A percentile compares a stretch with the other conserved stretches of the same genome.
phyloP scores from a whole-genome alignment of 768 basidiomycete species.

The Omphalotus guepiniiformis region DNA sequence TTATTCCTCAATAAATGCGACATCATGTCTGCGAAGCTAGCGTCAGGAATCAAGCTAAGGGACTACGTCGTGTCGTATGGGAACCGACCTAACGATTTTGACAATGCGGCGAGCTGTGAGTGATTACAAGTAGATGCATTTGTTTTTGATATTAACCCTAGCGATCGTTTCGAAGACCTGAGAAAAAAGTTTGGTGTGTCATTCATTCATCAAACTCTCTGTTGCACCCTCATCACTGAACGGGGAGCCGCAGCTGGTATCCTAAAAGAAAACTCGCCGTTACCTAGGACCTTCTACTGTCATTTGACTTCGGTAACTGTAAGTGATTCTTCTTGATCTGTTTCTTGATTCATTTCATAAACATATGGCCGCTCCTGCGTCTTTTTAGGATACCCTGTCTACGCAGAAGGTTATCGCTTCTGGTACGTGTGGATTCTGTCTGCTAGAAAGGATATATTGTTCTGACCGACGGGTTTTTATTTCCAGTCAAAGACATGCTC shows the following conservation, averaged over 20 bases:
- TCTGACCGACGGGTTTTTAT: slow-evolving; percentile 5
- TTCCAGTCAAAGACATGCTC: slow-evolving; percentile 41
- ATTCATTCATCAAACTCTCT: neutral
- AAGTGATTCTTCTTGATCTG: slow-evolving; percentile 16
- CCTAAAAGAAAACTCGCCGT: slow-evolving; percentile 37
- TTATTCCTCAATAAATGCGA: slow-evolving; percentile 84
- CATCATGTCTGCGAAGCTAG: slow-evolving; percentile 62
- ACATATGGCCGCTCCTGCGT: slow-evolving; percentile 6
- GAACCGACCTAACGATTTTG: slow-evolving; percentile 64
- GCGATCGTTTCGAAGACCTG: slow-evolving; percentile 26
- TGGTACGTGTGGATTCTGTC: slow-evolving; percentile 24
- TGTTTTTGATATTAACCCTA: slow-evolving; percentile 1
- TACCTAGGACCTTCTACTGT: slow-evolving; percentile 52
- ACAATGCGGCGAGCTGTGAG: slow-evolving; percentile 65
- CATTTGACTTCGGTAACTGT: slow-evolving; percentile 70
- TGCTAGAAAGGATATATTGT: slow-evolving; percentile 3
- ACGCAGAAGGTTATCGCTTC: slow-evolving; percentile 50
- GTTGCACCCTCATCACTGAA: slow-evolving; percentile 2
- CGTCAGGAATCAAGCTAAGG: slow-evolving; percentile 55
- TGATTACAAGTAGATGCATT: slow-evolving; percentile 7
- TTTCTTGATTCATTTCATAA: too few relatives aligned
- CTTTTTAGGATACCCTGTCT: slow-evolving; percentile 48
- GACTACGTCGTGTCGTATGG: slow-evolving; percentile 73
- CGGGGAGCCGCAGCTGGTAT: slow-evolving; percentile 30
- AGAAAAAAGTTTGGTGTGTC: slow-evolving; percentile 42